Percentiles rank a stretch among this genome's conserved stretches.
These are phyloP conservation scores for Penicillium verhagenii DNA, from an alignment of 495 filamentous ascomycete genomes.

Conservation along the genomic window DNA sequence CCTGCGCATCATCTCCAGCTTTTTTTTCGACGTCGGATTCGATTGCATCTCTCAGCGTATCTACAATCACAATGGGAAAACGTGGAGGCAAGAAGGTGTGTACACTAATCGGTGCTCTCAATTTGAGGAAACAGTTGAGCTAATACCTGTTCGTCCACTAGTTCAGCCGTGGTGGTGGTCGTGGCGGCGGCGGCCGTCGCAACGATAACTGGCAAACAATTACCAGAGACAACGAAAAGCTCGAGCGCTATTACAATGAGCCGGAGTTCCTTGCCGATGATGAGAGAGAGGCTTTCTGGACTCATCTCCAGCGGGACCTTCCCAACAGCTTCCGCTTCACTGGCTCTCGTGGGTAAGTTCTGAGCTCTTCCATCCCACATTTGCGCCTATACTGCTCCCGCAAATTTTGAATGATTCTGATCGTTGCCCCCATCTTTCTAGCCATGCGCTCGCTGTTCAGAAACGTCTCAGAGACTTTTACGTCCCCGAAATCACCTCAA, in stretches of 20 bases:
- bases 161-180: slow-evolving; percentile 32
- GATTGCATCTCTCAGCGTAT: slow-evolving; percentile 9
- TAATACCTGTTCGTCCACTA: slow-evolving; percentile 21
- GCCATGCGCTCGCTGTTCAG: slow-evolving; percentile 85
- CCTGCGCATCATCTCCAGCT: slow-evolving; percentile 2
- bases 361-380: slow-evolving; percentile 2
- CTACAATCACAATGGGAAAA: slow-evolving; percentile 37
- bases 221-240: slow-evolving; percentile 68
- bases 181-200: slow-evolving; percentile 33
- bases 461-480: slow-evolving; percentile 81
- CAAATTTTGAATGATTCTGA: slow-evolving; percentile 10
- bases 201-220: slow-evolving; percentile 49
- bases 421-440: slow-evolving; percentile 20
- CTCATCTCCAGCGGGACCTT: slow-evolving; percentile 71
- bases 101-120: background rate
- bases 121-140: background rate
- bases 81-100: slow-evolving; percentile 39
- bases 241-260: slow-evolving; percentile 80
- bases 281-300: slow-evolving; percentile 80
- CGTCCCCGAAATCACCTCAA: slow-evolving; percentile 82
- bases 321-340: slow-evolving; percentile 97
- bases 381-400: background rate
- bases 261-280: slow-evolving; percentile 68
- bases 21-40: slow-evolving; percentile 19
- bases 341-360: slow-evolving; percentile 75